Conservation (phyloP, 768 basidiomycete species). For the Leucosporidium creatinivorum region DNA sequence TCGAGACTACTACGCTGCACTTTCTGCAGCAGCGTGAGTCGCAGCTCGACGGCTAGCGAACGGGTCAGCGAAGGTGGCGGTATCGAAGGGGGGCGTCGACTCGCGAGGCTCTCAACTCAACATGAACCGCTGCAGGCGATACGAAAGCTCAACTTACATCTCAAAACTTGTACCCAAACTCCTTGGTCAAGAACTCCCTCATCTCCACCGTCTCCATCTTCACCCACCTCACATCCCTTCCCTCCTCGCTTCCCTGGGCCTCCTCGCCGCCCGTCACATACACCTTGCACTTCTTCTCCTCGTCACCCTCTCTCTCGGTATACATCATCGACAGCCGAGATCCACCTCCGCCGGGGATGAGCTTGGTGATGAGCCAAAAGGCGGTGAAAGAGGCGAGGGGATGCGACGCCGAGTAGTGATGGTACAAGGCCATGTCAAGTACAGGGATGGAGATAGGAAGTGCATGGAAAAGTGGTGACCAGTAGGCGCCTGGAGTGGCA, state of each 20-base stretch:
- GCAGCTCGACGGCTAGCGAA: too few species aligned
- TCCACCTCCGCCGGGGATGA: slow-evolving; percentile 24
- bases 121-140: too few species aligned
- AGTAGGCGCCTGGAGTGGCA: neutral
- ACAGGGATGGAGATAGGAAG: slow-evolving; percentile 8
- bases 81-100: too few species aligned
- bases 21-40: too few species aligned
- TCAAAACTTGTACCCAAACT: slow-evolving; percentile 24
- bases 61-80: too few species aligned
- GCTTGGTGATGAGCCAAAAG: slow-evolving; percentile 24
- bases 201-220: slow-evolving; percentile 24
- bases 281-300: slow-evolving; percentile 12
- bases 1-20: too few species aligned
- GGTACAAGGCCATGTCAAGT: slow-evolving; percentile 21
- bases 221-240: slow-evolving; percentile 28
- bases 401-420: slow-evolving; percentile 25
- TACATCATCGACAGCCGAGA: slow-evolving; percentile 26
- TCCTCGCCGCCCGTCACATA: slow-evolving; percentile 27
- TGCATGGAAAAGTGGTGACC: slow-evolving; percentile 18
- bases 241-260: slow-evolving; percentile 19
- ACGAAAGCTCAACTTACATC: too few species aligned
- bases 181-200: slow-evolving; percentile 9
- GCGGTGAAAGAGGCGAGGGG: slow-evolving; percentile 12
- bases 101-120: too few species aligned
- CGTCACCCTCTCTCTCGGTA: slow-evolving; percentile 11